A percentile compares a stretch with the other conserved stretches of the same genome.
These are phyloP conservation scores for Earliella scabrosa DNA, from an alignment of 1,284 basidiomycete species.

Conservation along the genomic window DNA sequence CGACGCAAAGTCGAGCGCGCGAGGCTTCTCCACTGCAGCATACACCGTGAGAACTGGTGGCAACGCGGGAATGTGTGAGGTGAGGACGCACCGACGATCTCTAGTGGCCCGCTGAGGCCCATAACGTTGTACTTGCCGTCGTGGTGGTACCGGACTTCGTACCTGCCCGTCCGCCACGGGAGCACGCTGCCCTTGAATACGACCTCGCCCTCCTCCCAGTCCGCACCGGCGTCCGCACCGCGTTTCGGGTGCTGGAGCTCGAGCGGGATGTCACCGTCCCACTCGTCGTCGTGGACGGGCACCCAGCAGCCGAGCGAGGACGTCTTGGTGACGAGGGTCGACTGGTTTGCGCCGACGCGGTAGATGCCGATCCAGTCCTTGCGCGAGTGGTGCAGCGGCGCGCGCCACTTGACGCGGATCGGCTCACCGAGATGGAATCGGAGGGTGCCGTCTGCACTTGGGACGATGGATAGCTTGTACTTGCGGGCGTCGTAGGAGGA, in stretches of 20 bases:
- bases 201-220: conserved; percentile 67
- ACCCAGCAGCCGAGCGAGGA: conserved; percentile 92
- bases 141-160: conserved; percentile 93
- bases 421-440: conserved; percentile 92
- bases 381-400: conserved; percentile 87
- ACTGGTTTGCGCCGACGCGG: conserved; percentile 85
- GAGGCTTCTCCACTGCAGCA: conserved; percentile 69
- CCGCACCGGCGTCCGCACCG: conserved; percentile 33
- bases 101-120: conserved; percentile 80
- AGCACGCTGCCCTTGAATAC: conserved; percentile 80
- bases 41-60: conserved; percentile 5
- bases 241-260: conserved; percentile 45
- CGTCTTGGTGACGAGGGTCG: conserved; percentile 83
- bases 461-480: conserved; percentile 72
- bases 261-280: conserved; percentile 85
- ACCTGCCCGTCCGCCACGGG: conserved; percentile 86
- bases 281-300: conserved; percentile 90
- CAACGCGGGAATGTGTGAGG: not conserved
- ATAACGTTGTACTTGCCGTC: conserved; percentile 98
- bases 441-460: conserved; percentile 52
- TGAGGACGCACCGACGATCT: conserved; percentile 77
- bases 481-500: conserved; percentile 79
- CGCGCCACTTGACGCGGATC: conserved; percentile 87
- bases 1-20: conserved; percentile 61
- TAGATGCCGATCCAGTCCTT: conserved; percentile 98